phyloP scores from a whole-genome alignment of 139 green algal species.

The Axilococcus clingmanii region DNA sequence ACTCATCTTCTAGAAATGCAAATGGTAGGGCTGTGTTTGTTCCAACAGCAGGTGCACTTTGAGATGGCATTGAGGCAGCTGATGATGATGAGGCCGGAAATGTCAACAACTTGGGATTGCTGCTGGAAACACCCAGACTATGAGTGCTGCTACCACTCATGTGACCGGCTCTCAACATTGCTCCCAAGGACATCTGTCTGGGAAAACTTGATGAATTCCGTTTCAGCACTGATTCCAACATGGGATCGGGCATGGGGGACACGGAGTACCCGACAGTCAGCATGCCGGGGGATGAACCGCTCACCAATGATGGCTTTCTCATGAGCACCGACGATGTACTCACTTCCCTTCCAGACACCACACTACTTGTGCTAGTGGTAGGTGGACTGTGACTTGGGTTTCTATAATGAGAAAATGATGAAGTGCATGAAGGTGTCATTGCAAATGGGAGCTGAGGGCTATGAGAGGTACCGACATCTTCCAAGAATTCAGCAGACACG shows the following conservation, averaged over 20 bases:
- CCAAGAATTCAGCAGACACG: not conserved
- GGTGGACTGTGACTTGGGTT: not conserved
- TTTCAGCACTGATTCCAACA: too few species aligned
- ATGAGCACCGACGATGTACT: conserved; percentile 30
- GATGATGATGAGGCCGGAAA: not conserved
- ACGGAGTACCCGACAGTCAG: conserved; percentile 26
- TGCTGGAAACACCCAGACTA: not conserved
- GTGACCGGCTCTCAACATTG: too few species aligned
- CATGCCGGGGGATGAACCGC: conserved; percentile 6
- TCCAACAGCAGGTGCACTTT: not conserved
- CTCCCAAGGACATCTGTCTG: too few species aligned
- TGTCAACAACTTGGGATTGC: not conserved
- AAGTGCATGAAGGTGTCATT: conserved; percentile 47
- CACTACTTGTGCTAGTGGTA: not conserved
- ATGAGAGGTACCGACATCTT: conserved; percentile 15
- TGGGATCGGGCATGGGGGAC: conserved; percentile 12
- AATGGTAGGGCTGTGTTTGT: too few species aligned
- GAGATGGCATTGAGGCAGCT: too few species aligned
- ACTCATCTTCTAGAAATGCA: conserved; percentile 3
- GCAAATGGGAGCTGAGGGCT: conserved; percentile 70
- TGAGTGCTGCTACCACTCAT: too few species aligned
- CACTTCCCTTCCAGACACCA: conserved; percentile 37
- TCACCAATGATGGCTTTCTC: conserved; percentile 35
- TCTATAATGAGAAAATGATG: conserved; percentile 1
- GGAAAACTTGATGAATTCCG: conserved; percentile 7